Conservation (phyloP, 352 stramenopile genomes). For the Phytophthora hybrid region DNA sequence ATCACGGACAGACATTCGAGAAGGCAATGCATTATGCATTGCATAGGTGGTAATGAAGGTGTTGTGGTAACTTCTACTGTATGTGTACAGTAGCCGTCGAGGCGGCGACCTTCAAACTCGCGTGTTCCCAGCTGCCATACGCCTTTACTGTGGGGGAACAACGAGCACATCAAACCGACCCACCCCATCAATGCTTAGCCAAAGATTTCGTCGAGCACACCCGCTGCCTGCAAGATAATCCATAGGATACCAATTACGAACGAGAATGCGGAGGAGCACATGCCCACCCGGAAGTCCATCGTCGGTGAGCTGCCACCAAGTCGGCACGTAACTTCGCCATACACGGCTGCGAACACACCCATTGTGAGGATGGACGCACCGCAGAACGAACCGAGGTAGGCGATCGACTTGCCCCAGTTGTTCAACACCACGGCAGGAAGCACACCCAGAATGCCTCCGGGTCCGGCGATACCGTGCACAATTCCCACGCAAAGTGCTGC, state of each 20-base stretch:
- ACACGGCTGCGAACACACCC: constrained; percentile 83
- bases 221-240: constrained; percentile 70
- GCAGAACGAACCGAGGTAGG: constrained; percentile 90
- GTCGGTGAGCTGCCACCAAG: constrained; percentile 32
- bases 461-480: constrained; percentile 83
- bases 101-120: no score
- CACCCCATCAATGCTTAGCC: constrained; percentile 22
- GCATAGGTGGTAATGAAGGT: no score
- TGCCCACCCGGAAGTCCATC: constrained; percentile 54
- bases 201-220: constrained; percentile 72
- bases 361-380: constrained; percentile 89
- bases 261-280: constrained; percentile 66
- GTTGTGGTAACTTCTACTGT: no score
- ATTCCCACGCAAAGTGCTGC: constrained; percentile 84
- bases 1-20: no score
- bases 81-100: no score
- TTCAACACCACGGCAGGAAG: constrained; percentile 63
- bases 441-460: constrained; percentile 76
- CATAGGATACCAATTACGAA: constrained; percentile 71
- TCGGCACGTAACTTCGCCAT: constrained; percentile 68
- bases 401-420: constrained; percentile 48
- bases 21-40: no score
- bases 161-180: no score
- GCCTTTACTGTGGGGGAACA: no score
- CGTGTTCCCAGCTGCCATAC: no score